Evolutionary conservation across 1,284 basidiomycete genomes (phyloP), one percentile per base, ranked within the genome.

Genomic region (Ceratobasidium sp.): DNA sequence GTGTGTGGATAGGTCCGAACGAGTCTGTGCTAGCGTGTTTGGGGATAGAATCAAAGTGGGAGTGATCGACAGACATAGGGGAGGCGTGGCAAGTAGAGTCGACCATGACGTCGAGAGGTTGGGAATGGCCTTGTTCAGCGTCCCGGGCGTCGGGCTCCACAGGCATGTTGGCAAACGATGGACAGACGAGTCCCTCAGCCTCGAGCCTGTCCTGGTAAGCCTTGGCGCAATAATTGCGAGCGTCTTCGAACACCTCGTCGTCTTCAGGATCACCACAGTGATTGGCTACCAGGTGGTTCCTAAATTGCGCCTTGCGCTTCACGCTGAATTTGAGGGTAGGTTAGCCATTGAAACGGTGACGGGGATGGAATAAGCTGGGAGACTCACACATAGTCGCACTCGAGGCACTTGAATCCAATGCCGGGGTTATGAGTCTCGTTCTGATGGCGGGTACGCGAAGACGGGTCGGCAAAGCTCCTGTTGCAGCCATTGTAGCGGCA

Each of bases 401-500:
- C 47, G 31, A 29, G 17, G 47, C 69, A 72, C 29, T 62, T 31
- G 36, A 60, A 72, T n/a, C 69, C 69, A 9, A n/a, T 19, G 9
- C 27, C 29, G 11, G 69, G 69, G 47, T 62, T 51, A 33, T 72
- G 69, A 8, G 57, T 60, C 57, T 72, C 69, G 29, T 51, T 72
- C 19, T 72, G 57, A 33, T 72, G 69, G 15, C 69, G 69, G 24
- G 56, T 60, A 17, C 69, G 69, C 5, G 69, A 72, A 0, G 69
- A 72, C 0, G 69, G 69, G 41, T 72, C 69, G 9, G 44, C 56
- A 41, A 72, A 72, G 9, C 29, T 14, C 22, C 44, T 27, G 11
- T 14, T 36, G 47, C 69, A 72, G 5, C 56, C 54, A 1, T 29
- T 14, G 27, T 27, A 17, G 27, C 56, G 57, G 27, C 69, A 71